Conservation (phyloP, 371 early-diverging fungal genomes). For the Mortierella sp. region DNA sequence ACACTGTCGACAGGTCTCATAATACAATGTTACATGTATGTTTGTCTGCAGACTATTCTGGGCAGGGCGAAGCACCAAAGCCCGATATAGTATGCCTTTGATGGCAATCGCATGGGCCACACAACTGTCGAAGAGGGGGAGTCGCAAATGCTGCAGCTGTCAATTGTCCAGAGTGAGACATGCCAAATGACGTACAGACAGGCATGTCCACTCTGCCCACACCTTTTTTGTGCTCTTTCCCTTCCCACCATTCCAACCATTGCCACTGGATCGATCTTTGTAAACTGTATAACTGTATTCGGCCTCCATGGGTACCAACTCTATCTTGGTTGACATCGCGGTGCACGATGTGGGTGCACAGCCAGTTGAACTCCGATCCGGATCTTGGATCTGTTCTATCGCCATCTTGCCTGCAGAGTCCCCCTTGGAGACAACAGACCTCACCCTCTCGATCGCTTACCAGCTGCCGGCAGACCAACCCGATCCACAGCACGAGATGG, state of each 20-base stretch:
- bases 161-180: slow-evolving; percentile 2
- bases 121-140: background rate
- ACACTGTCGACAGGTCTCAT: no score
- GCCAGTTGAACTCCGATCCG: background rate
- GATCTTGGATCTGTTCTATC: slow-evolving; percentile 8
- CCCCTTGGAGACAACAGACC: slow-evolving; percentile 1
- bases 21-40: no score
- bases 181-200: background rate
- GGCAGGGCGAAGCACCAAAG: no score
- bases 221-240: background rate
- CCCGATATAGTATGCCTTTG: background rate
- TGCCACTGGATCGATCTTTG: no score
- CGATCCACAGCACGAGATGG: background rate
- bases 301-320: background rate
- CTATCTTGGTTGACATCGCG: slow-evolving; percentile 6
- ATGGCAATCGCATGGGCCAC: background rate
- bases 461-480: background rate
- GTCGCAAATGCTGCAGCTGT: background rate
- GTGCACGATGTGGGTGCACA: background rate
- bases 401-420: background rate
- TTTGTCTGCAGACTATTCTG: no score
- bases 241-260: background rate
- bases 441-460: slow-evolving; percentile 1
- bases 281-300: no score
- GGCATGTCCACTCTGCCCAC: no score